phyloP scores from a whole-genome alignment of 495 filamentous ascomycete species.

The Platismatia glauca region DNA sequence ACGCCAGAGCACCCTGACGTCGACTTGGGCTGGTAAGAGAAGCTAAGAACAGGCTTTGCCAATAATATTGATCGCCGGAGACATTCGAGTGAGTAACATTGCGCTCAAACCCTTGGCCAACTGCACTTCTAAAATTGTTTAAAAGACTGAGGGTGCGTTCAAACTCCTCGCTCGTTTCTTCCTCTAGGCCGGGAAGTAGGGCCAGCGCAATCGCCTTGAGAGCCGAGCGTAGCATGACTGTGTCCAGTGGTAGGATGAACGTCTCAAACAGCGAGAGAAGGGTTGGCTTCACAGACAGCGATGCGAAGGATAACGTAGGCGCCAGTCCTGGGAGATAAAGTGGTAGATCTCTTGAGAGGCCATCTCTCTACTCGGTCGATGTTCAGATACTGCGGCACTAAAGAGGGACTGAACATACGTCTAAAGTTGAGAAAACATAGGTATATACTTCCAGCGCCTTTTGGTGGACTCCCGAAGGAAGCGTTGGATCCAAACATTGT shows the following conservation, averaged over 20 bases:
- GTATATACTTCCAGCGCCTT: constrained; percentile 91
- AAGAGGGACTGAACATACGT: constrained; percentile 24
- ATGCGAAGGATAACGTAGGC: constrained; percentile 84
- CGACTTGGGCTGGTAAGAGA: constrained; percentile 79
- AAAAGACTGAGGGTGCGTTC: constrained; percentile 73
- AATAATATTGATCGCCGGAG: constrained; percentile 78
- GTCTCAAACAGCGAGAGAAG: constrained; percentile 79
- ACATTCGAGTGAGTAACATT: constrained; percentile 40
- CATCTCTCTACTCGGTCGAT: constrained; percentile 43
- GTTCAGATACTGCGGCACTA: not conserved
- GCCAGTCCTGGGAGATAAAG: constrained; percentile 85
- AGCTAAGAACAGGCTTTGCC: constrained; percentile 95
- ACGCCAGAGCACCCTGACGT: constrained; percentile 78
- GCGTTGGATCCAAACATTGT: constrained; percentile 85
- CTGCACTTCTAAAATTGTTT: constrained; percentile 63
- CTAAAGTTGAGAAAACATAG: constrained; percentile 74
- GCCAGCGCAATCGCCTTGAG: constrained; percentile 81
- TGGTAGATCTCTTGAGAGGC: constrained; percentile 68
- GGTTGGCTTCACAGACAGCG: constrained; percentile 72
- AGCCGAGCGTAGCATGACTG: constrained; percentile 65
- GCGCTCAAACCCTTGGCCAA: constrained; percentile 42
- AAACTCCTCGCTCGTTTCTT: constrained; percentile 95
- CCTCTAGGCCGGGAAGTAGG: constrained; percentile 83
- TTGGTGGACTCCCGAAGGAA: constrained; percentile 97
- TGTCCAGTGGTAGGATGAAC: constrained; percentile 63